Percentiles rank a stretch among this genome's conserved stretches.
phyloP scores from a whole-genome alignment of 352 stramenopile genomes.

The Pythium myriotylum region DNA sequence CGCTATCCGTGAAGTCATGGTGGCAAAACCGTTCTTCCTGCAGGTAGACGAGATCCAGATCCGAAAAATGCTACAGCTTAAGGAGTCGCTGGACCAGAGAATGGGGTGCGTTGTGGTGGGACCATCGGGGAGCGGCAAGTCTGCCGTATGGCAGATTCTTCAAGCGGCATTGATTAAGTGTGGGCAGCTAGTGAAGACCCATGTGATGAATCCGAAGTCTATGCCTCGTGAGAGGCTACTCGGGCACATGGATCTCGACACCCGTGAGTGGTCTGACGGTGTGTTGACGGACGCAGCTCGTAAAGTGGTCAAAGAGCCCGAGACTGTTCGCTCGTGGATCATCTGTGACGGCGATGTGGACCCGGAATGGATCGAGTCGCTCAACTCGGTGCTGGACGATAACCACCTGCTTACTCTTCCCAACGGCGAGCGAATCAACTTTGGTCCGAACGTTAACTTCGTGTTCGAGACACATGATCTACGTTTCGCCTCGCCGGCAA shows the following conservation, averaged over 20 bases:
- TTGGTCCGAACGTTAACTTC: conserved; percentile 96
- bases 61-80: conserved; percentile 95
- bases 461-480: conserved; percentile 97
- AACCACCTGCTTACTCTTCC: conserved; percentile 96
- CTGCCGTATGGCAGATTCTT: conserved; percentile 93
- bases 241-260: conserved; percentile 95
- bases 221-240: conserved; percentile 92
- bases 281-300: conserved; percentile 93
- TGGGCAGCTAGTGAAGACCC: conserved; percentile 87
- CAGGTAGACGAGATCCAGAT: conserved; percentile 91
- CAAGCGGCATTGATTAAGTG: conserved; percentile 86
- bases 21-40: conserved; percentile 84
- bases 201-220: conserved; percentile 97
- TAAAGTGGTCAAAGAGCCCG: conserved; percentile 90
- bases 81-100: conserved; percentile 94
- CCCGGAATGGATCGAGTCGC: conserved; percentile 95
- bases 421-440: conserved; percentile 96
- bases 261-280: conserved; percentile 94
- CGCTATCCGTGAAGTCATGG: conserved; percentile 92
- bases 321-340: conserved; percentile 92
- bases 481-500: conserved; percentile 94
- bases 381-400: conserved; percentile 96
- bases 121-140: conserved; percentile 93
- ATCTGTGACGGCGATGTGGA: conserved; percentile 97
- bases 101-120: conserved; percentile 96